Base-by-base conservation (phyloP, 2,329 filamentous ascomycete species). In the Rhynchosporium agropyri region DNA sequence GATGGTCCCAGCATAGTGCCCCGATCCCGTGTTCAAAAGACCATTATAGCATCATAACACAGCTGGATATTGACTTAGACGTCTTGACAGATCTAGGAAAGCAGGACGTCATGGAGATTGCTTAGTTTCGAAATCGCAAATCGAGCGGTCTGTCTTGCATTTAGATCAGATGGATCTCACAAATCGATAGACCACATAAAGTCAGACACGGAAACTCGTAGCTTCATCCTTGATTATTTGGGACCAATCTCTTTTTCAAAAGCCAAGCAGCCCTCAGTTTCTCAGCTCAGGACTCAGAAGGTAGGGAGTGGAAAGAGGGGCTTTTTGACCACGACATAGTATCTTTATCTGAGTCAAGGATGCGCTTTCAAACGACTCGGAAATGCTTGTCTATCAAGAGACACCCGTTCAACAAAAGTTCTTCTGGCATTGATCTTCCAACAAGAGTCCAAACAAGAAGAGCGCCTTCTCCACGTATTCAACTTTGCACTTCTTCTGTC, bases 1-100 rank as follows among this genome's bases (percentile, higher is more conserved):
- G 51, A 60, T 49, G 51, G 56, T 40, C 26, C 36, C 29, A 40
- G 43, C 40, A 28, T 26, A 49, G 33, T 36, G 31, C 20, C 38
- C 26, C 43, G 54, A 45, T 40, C 60, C 49, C 60, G 60, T 57
- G 60, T 33, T 42, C 31, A 26, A 61, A 28, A 20, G 33, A 57
- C 43, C 45, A 43, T 45, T 57, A 50, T 51, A 28, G 31, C 51
- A 57, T 31, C 29, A 57, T 57, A 48, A 26, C 33, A 49, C 42
- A 45, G 26, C 15, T 50, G 36, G 45, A 20, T 48, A 48, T 58
- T 49, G 38, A 45, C 28, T 33, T 42, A 4, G 51, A 36, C 4
- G 36, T 4, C 26, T 9, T 15, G 9, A 54, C 28, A 50, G 56
- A 58, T 42, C 45, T 57, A 4, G 54, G 26, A 46, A 42, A 57